Evolutionary conservation across 2,329 filamentous ascomycete species (phyloP), one percentile per base, ranked within the genome.

Genomic region (Penicillium sp.): DNA sequence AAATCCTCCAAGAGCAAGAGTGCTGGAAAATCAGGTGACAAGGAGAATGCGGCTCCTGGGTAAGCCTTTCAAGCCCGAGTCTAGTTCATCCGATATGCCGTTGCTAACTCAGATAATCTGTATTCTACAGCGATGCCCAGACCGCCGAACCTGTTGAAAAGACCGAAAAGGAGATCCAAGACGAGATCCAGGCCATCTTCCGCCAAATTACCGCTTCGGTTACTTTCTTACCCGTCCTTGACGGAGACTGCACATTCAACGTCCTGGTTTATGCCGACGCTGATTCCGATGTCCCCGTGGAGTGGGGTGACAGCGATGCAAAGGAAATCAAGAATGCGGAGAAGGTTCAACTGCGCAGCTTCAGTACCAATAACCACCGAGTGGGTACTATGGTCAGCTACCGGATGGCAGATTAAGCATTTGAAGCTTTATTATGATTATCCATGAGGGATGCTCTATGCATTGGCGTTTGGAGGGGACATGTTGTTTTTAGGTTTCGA

Each of bases 261-360:
- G 93, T 99, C 48, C 84, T 99, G 41, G 95, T 99, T 3, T 99
- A 99, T 73, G 95, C 95, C 52, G 93, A 99, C 73, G 93, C 93
- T 19, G 93, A 98, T 76, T 95, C 90, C 57, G 93, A 98, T 48
- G 95, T 99, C 14, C 95, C 95, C 4, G 88, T 99, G 57, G 95
- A 99, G 75, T 99, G 95, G 95, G 95, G 95, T 47, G 95, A 99
- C 78, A 96, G 91, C 66, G 95, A 98, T 75, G 93, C 93, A 53
- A 97, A 96, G 79, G 95, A 99, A 80, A 97, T 99, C 65, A 82
- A 88, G 72, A 90, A 95, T 68, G 93, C 91, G 43, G 95, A 99
- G 80, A 92, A 95, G 72, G 95, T 99, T 29, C 93, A 97, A 78
- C 79, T 99, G 70, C 85, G 95, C 59, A 96, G 93, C 63, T 99